These are phyloP conservation scores for Skeletonema grethae DNA, from an alignment of 108 stramenopile species.

Conservation along the genomic window DNA sequence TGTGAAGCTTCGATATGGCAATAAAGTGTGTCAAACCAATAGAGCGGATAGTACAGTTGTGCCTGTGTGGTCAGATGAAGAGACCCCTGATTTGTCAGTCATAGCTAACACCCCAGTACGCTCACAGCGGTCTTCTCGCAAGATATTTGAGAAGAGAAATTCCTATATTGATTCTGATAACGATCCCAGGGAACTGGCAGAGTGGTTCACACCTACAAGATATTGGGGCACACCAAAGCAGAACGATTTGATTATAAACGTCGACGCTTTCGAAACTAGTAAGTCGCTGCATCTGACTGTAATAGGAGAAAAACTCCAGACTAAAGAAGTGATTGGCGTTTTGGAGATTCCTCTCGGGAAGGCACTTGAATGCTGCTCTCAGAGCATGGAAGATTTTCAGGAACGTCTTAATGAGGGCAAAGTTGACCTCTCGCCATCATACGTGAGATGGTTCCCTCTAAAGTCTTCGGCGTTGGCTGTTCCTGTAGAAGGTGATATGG, in stretches of 20 bases:
- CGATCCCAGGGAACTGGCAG: conserved; percentile 33
- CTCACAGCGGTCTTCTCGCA: neutral
- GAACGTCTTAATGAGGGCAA: neutral
- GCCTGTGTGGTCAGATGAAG: conserved; percentile 63
- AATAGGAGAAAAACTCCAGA: conserved; percentile 69
- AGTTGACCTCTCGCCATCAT: conserved; percentile 35
- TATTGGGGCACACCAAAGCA: conserved; percentile 42
- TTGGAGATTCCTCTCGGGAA: conserved; percentile 72
- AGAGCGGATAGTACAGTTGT: conserved; percentile 76
- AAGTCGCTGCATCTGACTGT: conserved; percentile 75
- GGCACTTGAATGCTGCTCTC: conserved; percentile 72
- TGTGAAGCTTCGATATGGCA: conserved; percentile 73
- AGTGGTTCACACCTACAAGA: conserved; percentile 33
- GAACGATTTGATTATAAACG: conserved; percentile 68
- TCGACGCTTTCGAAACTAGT: conserved; percentile 85
- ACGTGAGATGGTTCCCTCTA: conserved; percentile 84
- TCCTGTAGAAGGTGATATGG: conserved; percentile 78
- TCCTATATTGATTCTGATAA: neutral
- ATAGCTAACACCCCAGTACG: neutral
- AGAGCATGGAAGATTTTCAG: conserved; percentile 42
- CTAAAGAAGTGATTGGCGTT: conserved; percentile 75
- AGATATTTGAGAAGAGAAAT: neutral
- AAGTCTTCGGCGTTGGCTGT: conserved; percentile 58
- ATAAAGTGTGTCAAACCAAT: conserved; percentile 42
- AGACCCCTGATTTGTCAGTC: neutral